Evolutionary conservation across 305 asterid genomes (phyloP).

Genomic region (Rubia peregrina): DNA sequence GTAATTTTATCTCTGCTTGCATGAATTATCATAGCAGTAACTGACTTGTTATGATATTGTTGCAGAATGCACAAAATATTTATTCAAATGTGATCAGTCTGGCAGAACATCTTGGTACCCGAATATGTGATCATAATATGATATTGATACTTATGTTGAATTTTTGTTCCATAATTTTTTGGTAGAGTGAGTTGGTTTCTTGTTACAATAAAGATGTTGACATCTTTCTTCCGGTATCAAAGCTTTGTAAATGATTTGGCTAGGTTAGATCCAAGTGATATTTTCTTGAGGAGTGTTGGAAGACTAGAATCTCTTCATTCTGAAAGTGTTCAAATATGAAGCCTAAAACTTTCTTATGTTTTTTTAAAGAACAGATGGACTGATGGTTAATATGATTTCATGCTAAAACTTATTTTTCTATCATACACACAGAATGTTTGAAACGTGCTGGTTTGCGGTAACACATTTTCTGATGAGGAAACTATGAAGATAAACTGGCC

Average conservation of each 20-base stretch:
- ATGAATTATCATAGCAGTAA: neutral
- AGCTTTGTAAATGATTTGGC: conserved; percentile 38
- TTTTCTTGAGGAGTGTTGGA: conserved; percentile 63
- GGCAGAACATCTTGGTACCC: conserved; percentile 95
- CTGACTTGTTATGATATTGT: conserved; percentile 9
- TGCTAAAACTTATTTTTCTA: conserved; percentile 14
- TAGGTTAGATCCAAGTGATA: conserved; percentile 58
- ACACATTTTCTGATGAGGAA: conserved; percentile 72
- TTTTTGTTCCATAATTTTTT: neutral
- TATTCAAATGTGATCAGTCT: conserved; percentile 65
- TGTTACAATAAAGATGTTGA: neutral
- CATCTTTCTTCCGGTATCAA: conserved; percentile 7
- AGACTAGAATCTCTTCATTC: conserved; percentile 94
- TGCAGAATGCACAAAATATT: conserved; percentile 64
- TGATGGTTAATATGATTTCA: conserved; percentile 7
- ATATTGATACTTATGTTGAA: neutral
- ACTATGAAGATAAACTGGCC: conserved; percentile 67
- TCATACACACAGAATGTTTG: conserved; percentile 73
- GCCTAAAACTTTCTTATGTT: conserved; percentile 1
- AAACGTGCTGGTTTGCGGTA: conserved; percentile 82
- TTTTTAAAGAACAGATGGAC: neutral
- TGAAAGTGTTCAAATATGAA: conserved; percentile 94
- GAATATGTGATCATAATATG: conserved; percentile 60
- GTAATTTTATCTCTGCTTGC: neutral
- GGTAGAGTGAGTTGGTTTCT: neutral